phyloP scores from a whole-genome alignment of 768 basidiomycete genomes.

The Russula griseocarnosa region DNA sequence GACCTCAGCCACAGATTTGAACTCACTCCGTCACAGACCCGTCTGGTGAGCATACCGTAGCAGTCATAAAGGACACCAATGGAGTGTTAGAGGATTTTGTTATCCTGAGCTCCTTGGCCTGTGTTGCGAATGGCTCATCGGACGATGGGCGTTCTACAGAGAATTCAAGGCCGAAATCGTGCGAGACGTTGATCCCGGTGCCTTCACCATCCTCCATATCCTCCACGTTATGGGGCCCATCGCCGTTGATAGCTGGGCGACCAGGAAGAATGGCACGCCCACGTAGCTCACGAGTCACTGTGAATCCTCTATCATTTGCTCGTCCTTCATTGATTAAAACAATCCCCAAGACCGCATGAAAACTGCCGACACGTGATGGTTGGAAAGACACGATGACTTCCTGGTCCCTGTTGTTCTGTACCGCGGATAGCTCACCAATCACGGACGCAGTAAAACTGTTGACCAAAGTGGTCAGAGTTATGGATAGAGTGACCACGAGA shows the following conservation, averaged over 20 bases:
- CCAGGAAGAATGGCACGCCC: constrained; percentile 4
- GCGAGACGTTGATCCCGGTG: constrained; percentile 16
- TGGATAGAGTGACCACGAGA: background rate
- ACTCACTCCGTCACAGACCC: constrained; percentile 5
- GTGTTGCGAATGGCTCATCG: background rate
- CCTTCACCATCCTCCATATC: background rate
- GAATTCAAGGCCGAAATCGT: constrained; percentile 24
- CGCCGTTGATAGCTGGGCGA: background rate
- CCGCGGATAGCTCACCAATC: background rate
- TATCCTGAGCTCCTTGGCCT: constrained; percentile 6
- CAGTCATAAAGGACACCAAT: constrained; percentile 3
- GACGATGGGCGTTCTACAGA: background rate
- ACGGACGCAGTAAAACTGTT: constrained; percentile 12
- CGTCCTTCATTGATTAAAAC: constrained; percentile 6
- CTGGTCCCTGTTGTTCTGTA: background rate
- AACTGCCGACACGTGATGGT: constrained; percentile 5
- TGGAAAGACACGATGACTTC: constrained; percentile 13
- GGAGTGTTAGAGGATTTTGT: constrained; percentile 2
- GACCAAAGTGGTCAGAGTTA: background rate
- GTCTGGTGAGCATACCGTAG: background rate
- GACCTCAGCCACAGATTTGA: background rate
- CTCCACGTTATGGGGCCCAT: background rate
- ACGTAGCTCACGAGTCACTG: constrained; percentile 12
- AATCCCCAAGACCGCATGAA: constrained; percentile 2
- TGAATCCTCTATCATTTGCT: background rate